These are phyloP conservation scores for Flaveria sonorensis DNA, from an alignment of 129 eudicot species.

Conservation along the genomic window DNA sequence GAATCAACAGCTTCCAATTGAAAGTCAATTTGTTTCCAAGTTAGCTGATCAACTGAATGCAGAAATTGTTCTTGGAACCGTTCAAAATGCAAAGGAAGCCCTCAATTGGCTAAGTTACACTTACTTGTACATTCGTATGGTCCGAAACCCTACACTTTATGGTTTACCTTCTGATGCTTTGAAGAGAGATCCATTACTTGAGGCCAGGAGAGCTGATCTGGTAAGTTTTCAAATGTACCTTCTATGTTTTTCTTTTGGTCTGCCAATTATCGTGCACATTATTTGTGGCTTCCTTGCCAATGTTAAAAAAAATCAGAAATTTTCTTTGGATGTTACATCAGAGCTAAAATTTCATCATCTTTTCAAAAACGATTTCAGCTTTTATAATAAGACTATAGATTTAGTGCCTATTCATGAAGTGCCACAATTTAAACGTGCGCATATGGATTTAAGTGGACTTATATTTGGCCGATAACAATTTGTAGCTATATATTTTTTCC, in stretches of 20 bases:
- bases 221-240: conserved; percentile 41
- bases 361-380: background rate
- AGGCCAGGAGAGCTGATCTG: conserved; percentile 85
- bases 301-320: background rate
- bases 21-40: conserved; percentile 84
- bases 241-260: background rate
- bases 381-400: background rate
- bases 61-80: conserved; percentile 93
- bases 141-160: conserved; percentile 77
- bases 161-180: conserved; percentile 72
- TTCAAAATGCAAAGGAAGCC: conserved; percentile 92
- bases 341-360: background rate
- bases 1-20: conserved; percentile 98
- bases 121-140: conserved; percentile 82
- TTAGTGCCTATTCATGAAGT: background rate
- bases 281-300: background rate
- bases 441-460: background rate
- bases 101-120: conserved; percentile 82
- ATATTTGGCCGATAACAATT: background rate
- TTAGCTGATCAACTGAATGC: conserved; percentile 95
- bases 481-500: background rate
- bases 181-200: conserved; percentile 44
- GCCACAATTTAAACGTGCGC: background rate
- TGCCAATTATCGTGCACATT: background rate
- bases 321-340: background rate